These are phyloP conservation scores for Iberis pinnata DNA, from an alignment of 345 rosid species.

Conservation along the genomic window DNA sequence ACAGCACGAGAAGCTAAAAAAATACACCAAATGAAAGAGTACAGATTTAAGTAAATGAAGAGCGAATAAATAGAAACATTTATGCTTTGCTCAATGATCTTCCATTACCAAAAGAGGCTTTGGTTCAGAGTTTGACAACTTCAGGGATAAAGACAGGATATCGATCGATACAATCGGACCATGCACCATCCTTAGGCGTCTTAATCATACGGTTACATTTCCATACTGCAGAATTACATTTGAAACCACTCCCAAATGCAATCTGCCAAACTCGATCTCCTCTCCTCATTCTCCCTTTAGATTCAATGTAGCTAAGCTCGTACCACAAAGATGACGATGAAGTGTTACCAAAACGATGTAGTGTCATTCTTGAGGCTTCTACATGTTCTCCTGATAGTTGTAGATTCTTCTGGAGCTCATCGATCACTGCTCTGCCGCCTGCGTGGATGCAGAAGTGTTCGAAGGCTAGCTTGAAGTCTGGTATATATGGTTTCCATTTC, in stretches of 20 bases:
- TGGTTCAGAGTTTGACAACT: too few species aligned
- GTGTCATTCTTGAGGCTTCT: conserved; percentile 81
- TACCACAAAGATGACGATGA: conserved; percentile 91
- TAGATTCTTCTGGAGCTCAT: conserved; percentile 67
- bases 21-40: too few species aligned
- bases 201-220: conserved; percentile 66
- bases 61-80: too few species aligned
- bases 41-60: too few species aligned
- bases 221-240: conserved; percentile 92
- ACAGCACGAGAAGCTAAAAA: too few species aligned
- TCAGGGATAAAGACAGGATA: too few species aligned
- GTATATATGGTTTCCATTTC: conserved; percentile 70
- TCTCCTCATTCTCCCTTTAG: conserved; percentile 66
- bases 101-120: too few species aligned
- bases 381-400: conserved; percentile 62
- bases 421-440: conserved; percentile 84
- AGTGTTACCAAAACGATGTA: conserved; percentile 80
- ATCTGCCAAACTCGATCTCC: conserved; percentile 82
- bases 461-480: conserved; percentile 78
- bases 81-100: too few species aligned
- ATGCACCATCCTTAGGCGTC: conserved; percentile 48
- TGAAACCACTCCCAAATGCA: conserved; percentile 86
- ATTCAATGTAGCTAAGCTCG: conserved; percentile 59
- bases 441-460: conserved; percentile 96
- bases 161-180: conserved; percentile 63